These are phyloP conservation scores for Lippia alba DNA, from an alignment of 305 asterid genomes.

Conservation along the genomic window DNA sequence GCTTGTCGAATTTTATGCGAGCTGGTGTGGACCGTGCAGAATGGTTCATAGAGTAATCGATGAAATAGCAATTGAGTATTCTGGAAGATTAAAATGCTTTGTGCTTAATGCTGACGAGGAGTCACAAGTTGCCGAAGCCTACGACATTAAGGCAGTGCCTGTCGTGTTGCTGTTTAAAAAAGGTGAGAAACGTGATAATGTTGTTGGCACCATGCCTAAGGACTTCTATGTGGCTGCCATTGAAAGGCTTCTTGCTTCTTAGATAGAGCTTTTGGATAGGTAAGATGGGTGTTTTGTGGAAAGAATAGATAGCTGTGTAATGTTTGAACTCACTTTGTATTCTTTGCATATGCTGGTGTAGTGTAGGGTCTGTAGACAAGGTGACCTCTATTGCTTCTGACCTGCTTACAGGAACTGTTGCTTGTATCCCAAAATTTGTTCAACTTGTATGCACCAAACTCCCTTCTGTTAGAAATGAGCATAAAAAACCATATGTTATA, in stretches of 20 bases:
- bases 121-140: conserved; percentile 60
- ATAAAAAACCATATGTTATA: too few species aligned
- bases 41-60: conserved; percentile 92
- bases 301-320: too few species aligned
- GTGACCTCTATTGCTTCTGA: too few species aligned
- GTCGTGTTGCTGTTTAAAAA: conserved; percentile 82
- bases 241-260: conserved; percentile 68
- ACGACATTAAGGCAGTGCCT: conserved; percentile 86
- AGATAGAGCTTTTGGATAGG: conserved; percentile 28
- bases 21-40: conserved; percentile 96
- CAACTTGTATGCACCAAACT: too few species aligned
- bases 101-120: conserved; percentile 73
- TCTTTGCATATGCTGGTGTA: background rate
- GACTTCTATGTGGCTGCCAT: conserved; percentile 82
- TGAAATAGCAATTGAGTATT: conserved; percentile 77
- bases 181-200: conserved; percentile 65
- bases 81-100: conserved; percentile 77
- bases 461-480: too few species aligned
- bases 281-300: background rate
- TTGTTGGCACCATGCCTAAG: conserved; percentile 94
- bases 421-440: background rate
- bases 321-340: conserved; percentile 1
- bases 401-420: too few species aligned
- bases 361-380: too few species aligned
- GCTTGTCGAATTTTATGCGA: conserved; percentile 81